phyloP scores from a whole-genome alignment of 306 rosid species.

The Potentilla sterilis region DNA sequence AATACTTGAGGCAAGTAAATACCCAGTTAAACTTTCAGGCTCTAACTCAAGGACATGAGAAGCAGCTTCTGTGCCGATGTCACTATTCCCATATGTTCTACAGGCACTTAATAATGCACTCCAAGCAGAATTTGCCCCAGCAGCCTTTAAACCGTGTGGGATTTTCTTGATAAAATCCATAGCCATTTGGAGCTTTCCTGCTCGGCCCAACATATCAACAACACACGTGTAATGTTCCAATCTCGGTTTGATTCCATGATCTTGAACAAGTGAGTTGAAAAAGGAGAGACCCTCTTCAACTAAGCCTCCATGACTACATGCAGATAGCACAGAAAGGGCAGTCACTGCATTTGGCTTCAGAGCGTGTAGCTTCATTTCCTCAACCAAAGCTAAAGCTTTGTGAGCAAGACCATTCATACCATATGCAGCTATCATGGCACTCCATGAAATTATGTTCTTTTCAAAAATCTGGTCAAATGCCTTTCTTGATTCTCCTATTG shows the following conservation, averaged over 20 bases:
- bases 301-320: slow-evolving; percentile 49
- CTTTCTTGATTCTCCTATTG: slow-evolving; percentile 35
- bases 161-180: slow-evolving; percentile 36
- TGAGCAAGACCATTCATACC: slow-evolving; percentile 43
- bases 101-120: slow-evolving; percentile 46
- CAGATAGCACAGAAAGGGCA: slow-evolving; percentile 36
- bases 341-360: slow-evolving; percentile 42
- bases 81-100: slow-evolving; percentile 29
- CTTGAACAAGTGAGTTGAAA: slow-evolving; percentile 35
- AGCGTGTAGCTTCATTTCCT: slow-evolving; percentile 32
- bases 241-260: slow-evolving; percentile 28
- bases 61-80: slow-evolving; percentile 29
- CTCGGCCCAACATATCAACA: slow-evolving; percentile 48
- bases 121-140: slow-evolving; percentile 33
- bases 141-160: slow-evolving; percentile 35
- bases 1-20: slow-evolving; percentile 36
- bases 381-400: slow-evolving; percentile 29
- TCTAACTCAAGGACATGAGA: slow-evolving; percentile 31
- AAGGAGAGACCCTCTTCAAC: slow-evolving; percentile 39
- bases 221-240: slow-evolving; percentile 46
- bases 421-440: slow-evolving; percentile 40
- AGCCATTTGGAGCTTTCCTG: slow-evolving; percentile 36
- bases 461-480: slow-evolving; percentile 34
- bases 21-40: slow-evolving; percentile 39
- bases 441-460: slow-evolving; percentile 40